These are phyloP conservation scores for Coniochaeta sp. DNA, from an alignment of 2,329 filamentous ascomycete genomes.

Conservation along the genomic window DNA sequence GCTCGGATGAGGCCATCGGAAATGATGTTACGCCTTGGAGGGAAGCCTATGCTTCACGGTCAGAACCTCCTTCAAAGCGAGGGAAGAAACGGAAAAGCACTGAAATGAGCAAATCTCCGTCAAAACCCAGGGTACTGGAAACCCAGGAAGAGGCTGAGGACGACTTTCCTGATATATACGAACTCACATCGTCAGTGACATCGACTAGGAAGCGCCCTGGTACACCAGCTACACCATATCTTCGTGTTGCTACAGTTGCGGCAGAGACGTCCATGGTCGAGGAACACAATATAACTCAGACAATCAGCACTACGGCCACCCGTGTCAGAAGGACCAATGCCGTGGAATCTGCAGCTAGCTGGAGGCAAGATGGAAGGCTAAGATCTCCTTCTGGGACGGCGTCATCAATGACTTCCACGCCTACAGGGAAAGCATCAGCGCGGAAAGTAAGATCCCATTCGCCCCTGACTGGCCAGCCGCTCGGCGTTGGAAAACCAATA, in stretches of 20 bases:
- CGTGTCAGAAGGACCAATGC: slow-evolving; percentile 7
- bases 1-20: slow-evolving; percentile 22
- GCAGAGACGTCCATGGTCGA: slow-evolving; percentile 8
- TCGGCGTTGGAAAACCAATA: background rate
- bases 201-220: slow-evolving; percentile 6
- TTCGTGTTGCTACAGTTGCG: background rate
- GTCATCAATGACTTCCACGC: background rate
- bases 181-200: slow-evolving; percentile 20
- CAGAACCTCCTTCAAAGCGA: slow-evolving; percentile 27
- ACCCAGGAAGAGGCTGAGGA: slow-evolving; percentile 27
- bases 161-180: slow-evolving; percentile 47
- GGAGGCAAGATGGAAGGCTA: background rate
- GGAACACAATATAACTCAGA: slow-evolving; percentile 14
- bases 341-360: background rate
- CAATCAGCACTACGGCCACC: slow-evolving; percentile 14
- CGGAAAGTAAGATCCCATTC: background rate
- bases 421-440: background rate
- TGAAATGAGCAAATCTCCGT: slow-evolving; percentile 29
- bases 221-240: background rate
- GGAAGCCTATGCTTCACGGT: slow-evolving; percentile 30
- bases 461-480: background rate
- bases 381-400: background rate
- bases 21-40: slow-evolving; percentile 33
- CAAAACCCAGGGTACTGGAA: slow-evolving; percentile 5
- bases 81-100: slow-evolving; percentile 46